Percentiles rank a stretch among this genome's conserved stretches.
Conservation (phyloP, 306 rosid genomes). For the Medicago truncatula region MtrunA17r5.0-ANR NC_053043.1:44614001-44614500, state of each 20-base stretch:
- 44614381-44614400: conserved; percentile 89
- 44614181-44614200: conserved; percentile 76
- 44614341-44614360: conserved; percentile 24
- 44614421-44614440: conserved; percentile 94
- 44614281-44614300: conserved; percentile 36
- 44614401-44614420: conserved; percentile 81
- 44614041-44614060: conserved; percentile 36
- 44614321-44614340: conserved; percentile 38
- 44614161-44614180: conserved; percentile 93
- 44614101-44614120: conserved; percentile 85
- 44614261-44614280: conserved; percentile 98
- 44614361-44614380: conserved; percentile 60
- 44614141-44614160: conserved; percentile 96
- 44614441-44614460: conserved; percentile 97
- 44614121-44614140: conserved; percentile 91
- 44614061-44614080: conserved; percentile 24
- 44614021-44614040: conserved; percentile 24
- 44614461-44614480: conserved; percentile 91
- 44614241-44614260: conserved; percentile 99
- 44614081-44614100: conserved; percentile 28
- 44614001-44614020: conserved; percentile 30
- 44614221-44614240: conserved; percentile 85
- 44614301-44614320: conserved; percentile 29
- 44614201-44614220: conserved; percentile 82
- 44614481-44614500: conserved; percentile 65